Evolutionary conservation across 306 rosid species (phyloP), one percentile per base, ranked within the genome.

Genomic region (Potentilla sterilis): DNA sequence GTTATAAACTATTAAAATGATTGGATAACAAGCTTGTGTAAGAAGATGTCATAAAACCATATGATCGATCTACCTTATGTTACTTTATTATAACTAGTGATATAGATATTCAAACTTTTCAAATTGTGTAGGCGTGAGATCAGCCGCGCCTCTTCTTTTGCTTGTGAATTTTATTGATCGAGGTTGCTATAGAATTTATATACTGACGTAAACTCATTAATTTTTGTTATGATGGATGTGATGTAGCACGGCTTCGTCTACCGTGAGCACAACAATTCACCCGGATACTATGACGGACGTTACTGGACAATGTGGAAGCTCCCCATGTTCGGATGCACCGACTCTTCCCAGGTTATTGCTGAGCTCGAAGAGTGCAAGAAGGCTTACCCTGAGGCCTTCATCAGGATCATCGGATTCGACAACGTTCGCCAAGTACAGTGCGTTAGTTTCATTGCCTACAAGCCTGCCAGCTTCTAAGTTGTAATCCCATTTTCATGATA

Each of bases 291-390:
- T 34, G 99, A 92, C 34, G 97, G 99, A 24, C 79, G 97, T 0
- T 88, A 83, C 87, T 92, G 99, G 97, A 87, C 92, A 22, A 95
- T 95, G 97, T 92, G 97, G 96, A 95, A 90, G 88, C 81, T 95
- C 9, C 97, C 99, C n/a, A 82, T 92, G 97, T 95, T 76, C 62
- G 99, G 96, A 0, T 81, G 91, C 92, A 92, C 79, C 0, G 97
- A 92, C 49, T 0, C 93, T 0, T 0, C 81, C 10, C 97, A 95
- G 58, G 98, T 92, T 43, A 0, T 83, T 64, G 32, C 22, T 24
- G 93, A 95, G 81, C 34, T 90, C 3, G 63, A 78, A 0, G 98
- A 92, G 69, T 28, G 9, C 77, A 82, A 57, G 77, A 88, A 72
- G 52, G 38, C 0, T 0, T 74, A 92, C 86, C 99, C 99, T 0